phyloP scores from a whole-genome alignment of 2,329 filamentous ascomycete species.

The Scytalidium lignicola region DNA sequence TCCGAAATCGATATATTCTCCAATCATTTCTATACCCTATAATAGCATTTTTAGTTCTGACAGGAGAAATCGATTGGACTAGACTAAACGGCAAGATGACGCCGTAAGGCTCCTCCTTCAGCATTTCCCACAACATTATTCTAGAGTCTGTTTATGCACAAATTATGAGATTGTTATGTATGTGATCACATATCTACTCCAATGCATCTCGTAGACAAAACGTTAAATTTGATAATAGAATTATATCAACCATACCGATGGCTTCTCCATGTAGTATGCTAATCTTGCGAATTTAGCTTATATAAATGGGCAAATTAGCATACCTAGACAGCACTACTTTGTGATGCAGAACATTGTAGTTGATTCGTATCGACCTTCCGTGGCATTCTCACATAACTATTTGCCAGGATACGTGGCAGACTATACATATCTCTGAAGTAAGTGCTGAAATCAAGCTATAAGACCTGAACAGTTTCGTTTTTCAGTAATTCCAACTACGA shows the following conservation, averaged over 20 bases:
- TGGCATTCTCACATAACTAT: constrained; percentile 32
- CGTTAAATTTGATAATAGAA: constrained; percentile 19
- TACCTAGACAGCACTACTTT: constrained; percentile 39
- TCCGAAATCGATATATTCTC: constrained; percentile 41
- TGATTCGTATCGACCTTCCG: constrained; percentile 31
- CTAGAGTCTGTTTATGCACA: constrained; percentile 42
- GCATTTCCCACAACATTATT: constrained; percentile 36
- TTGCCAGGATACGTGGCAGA: constrained; percentile 19
- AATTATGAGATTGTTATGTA: constrained; percentile 38
- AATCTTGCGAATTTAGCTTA: constrained; percentile 36
- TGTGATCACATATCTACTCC: constrained; percentile 10
- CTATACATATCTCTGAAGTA: constrained; percentile 4
- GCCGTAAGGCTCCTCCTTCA: constrained; percentile 28
- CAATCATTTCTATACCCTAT: constrained; percentile 43
- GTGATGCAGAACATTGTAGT: constrained; percentile 32
- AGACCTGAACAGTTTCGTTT: too few relatives aligned
- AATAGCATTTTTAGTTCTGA: constrained; percentile 33
- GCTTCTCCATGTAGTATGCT: constrained; percentile 40
- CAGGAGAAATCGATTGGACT: constrained; percentile 42
- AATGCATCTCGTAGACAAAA: background rate
- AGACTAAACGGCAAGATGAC: constrained; percentile 18
- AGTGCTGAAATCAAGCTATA: too few relatives aligned
- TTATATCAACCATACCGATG: constrained; percentile 40
- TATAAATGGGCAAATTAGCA: constrained; percentile 32
- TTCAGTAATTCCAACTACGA: too few relatives aligned